A percentile compares a stretch with the other conserved stretches of the same genome.
phyloP scores from a whole-genome alignment of 2,329 filamentous ascomycete genomes.

The Cytospora mali region DNA sequence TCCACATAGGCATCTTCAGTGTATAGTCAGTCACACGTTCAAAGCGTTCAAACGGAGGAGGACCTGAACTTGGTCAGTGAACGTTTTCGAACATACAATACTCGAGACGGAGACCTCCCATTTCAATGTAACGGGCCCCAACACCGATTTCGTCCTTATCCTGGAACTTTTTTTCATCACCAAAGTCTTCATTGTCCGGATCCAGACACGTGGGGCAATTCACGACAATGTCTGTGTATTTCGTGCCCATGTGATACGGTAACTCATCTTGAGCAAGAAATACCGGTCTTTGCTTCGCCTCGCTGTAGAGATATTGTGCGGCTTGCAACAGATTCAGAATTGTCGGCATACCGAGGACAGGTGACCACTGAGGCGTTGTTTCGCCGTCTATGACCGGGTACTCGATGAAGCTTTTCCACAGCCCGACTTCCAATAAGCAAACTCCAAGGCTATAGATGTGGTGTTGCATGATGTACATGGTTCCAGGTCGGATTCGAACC shows the following conservation, averaged over 20 bases:
- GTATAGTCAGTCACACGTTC: background rate
- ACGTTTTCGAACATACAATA: background rate
- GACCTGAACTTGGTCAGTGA: background rate
- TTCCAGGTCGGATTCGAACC: background rate
- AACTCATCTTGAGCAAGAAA: background rate
- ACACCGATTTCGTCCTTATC: background rate
- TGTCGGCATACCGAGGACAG: background rate
- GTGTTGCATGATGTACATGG: conserved; percentile 6
- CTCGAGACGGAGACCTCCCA: background rate
- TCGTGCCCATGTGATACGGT: background rate
- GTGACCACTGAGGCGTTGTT: background rate
- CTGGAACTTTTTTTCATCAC: background rate
- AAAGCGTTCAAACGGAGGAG: background rate
- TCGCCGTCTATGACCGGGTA: background rate
- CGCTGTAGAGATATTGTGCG: background rate
- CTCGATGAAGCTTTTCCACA: conserved; percentile 2
- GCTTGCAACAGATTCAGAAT: background rate
- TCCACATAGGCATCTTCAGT: background rate
- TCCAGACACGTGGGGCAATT: background rate
- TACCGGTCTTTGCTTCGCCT: background rate
- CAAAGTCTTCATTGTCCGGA: background rate
- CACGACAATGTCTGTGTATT: background rate
- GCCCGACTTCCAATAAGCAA: background rate
- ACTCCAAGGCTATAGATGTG: conserved; percentile 6
- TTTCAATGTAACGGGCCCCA: background rate